These are phyloP conservation scores for Holtermannia corniformis DNA, from an alignment of 768 basidiomycete species.

Conservation along the genomic window DNA sequence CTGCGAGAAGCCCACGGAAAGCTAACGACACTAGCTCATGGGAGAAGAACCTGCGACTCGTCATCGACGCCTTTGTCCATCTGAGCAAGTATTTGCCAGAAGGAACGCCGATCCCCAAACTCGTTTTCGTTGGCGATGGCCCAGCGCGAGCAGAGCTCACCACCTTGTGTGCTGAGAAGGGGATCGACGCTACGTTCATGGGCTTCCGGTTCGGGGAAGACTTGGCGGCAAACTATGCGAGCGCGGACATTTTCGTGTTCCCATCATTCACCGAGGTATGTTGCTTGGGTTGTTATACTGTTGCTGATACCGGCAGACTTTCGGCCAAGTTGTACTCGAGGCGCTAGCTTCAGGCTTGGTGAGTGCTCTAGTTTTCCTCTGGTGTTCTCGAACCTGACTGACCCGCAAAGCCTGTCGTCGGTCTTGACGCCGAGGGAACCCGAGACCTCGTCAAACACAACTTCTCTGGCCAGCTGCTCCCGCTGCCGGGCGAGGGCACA, in stretches of 20 bases:
- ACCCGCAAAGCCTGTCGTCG: constrained; percentile 41
- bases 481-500: constrained; percentile 14
- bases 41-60: constrained; percentile 46
- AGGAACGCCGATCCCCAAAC: constrained; percentile 23
- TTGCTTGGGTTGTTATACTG: too few species aligned
- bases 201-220: constrained; percentile 42
- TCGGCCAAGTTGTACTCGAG: constrained; percentile 46
- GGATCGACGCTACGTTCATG: constrained; percentile 42
- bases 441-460: constrained; percentile 39
- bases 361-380: constrained; percentile 2
- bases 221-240: constrained; percentile 44
- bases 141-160: constrained; percentile 42
- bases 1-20: neutral
- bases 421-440: constrained; percentile 45
- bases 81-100: constrained; percentile 25
- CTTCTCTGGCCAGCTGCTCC: constrained; percentile 31
- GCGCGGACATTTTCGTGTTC: constrained; percentile 46
- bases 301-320: too few species aligned
- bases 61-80: constrained; percentile 41
- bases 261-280: constrained; percentile 42
- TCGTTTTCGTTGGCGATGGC: constrained; percentile 46
- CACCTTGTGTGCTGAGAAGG: constrained; percentile 29
- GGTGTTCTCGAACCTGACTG: neutral
- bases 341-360: constrained; percentile 45
- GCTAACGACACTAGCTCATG: constrained; percentile 29